phyloP scores from a whole-genome alignment of 2,329 filamentous ascomycete genomes.

The Diaporthe capsici region DNA sequence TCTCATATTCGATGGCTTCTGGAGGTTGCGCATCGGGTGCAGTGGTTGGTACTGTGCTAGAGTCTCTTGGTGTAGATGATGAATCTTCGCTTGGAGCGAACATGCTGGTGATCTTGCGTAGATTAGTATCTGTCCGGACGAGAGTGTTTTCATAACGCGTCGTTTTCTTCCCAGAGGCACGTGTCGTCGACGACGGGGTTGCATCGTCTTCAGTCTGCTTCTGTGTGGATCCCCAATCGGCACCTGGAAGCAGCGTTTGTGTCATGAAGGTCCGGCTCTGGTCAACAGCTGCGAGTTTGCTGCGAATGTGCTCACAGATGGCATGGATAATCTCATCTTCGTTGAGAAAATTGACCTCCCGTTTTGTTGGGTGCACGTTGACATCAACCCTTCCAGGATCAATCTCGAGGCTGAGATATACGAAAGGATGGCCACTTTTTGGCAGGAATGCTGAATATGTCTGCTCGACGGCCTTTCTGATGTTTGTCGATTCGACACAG shows the following conservation, averaged over 20 bases:
- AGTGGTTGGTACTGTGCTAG: conserved; percentile 44
- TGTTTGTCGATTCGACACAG: conserved; percentile 87
- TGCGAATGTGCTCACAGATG: conserved; percentile 84
- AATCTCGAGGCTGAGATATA: conserved; percentile 93
- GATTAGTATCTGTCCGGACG: conserved; percentile 88
- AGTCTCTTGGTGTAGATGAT: conserved; percentile 49
- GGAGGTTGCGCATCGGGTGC: conserved; percentile 44
- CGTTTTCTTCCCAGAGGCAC: conserved; percentile 50
- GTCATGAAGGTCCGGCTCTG: conserved; percentile 95
- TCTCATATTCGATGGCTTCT: conserved; percentile 78
- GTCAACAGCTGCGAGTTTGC: conserved; percentile 87
- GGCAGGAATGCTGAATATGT: conserved; percentile 90
- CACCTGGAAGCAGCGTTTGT: conserved; percentile 87
- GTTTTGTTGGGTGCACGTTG: conserved; percentile 97
- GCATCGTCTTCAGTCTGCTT: conserved; percentile 48
- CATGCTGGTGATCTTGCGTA: conserved; percentile 98
- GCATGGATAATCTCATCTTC: conserved; percentile 95
- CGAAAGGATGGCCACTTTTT: conserved; percentile 93
- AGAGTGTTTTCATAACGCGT: conserved; percentile 86
- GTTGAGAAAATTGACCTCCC: conserved; percentile 96
- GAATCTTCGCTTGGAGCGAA: conserved; percentile 70
- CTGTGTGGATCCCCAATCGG: conserved; percentile 53
- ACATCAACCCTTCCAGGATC: conserved; percentile 94
- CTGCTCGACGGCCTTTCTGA: conserved; percentile 93
- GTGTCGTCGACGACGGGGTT: conserved; percentile 39